Base-by-base conservation (phyloP, 208 protist species). In the Trypanosoma congolense region DNA sequence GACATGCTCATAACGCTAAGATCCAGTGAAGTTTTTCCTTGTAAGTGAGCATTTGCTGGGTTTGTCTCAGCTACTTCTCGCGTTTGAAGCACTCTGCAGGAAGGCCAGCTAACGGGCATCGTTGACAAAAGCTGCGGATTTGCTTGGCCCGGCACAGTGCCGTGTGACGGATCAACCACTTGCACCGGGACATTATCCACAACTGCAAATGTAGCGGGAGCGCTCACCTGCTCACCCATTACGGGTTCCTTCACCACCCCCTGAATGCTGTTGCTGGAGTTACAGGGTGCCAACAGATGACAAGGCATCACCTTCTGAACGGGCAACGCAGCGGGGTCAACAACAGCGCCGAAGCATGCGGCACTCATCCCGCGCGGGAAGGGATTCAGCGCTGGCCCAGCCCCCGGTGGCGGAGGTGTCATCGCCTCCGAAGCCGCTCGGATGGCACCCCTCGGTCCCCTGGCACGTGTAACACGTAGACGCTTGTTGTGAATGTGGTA, bases 401-500 rank as follows among this genome's bases (percentile, higher is more conserved):
- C 19, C 26, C 16, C 49, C 14, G 5, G 29, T 4, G 5, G 49
- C 9, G 16, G 14, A 5, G 30, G 4, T 12, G 31, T 41, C 30
- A 8, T 59, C 5, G 40, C 8, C 8, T 4, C 40, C 22, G 25
- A 40, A 29, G 35, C 40, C 38, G 26, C 30, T 18, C 30, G 28
- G 22, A 21, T 29, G 62, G 28, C 57, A 42, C 38, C 76, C 65
- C 56, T 70, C 5, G 70, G 70, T 0, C 81, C 81, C 14, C 59
- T 69, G 21, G 81, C 81, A 19, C 48, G 73, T 33, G 65, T 74
- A 18, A 90, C 82, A 26, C 71, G 73, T 19, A 90, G 61, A 10
- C 72, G 75, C 53, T 90, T 90, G 51, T 80, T 83, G 43, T 59
- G 43, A 46, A 90, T 71, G 40, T 73, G 52, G 53, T 70, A 78